These are phyloP conservation scores for Talaromyces sp. DNA, from an alignment of 2,329 filamentous ascomycete genomes.

Conservation along the genomic window DNA sequence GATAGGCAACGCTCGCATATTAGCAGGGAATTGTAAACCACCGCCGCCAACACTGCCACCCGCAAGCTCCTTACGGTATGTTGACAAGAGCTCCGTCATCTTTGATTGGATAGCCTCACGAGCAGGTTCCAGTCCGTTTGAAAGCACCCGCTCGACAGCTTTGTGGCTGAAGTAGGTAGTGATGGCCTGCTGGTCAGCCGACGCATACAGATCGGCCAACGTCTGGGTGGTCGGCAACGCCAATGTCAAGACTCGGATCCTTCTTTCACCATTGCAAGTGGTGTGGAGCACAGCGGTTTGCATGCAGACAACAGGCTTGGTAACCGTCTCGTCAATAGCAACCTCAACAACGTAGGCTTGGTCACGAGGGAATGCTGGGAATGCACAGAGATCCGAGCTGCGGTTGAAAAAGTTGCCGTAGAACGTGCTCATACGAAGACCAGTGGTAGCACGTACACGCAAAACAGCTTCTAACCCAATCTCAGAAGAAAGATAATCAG, in stretches of 20 bases:
- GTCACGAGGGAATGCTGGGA: slow-evolving; percentile 95
- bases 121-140: slow-evolving; percentile 83
- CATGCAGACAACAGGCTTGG: slow-evolving; percentile 86
- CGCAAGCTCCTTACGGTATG: slow-evolving; percentile 94
- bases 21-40: slow-evolving; percentile 89
- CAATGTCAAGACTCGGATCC: slow-evolving; percentile 91
- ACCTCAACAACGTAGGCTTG: slow-evolving; percentile 98
- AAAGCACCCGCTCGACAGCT: slow-evolving; percentile 84
- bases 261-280: slow-evolving; percentile 92
- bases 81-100: slow-evolving; percentile 85
- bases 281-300: slow-evolving; percentile 95
- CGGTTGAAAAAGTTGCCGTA: slow-evolving; percentile 99
- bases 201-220: slow-evolving; percentile 87
- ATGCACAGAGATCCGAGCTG: slow-evolving; percentile 94
- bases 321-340: slow-evolving; percentile 90
- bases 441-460: slow-evolving; percentile 89
- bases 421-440: slow-evolving; percentile 93
- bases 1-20: slow-evolving; percentile 81
- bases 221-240: slow-evolving; percentile 89
- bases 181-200: slow-evolving; percentile 89
- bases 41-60: slow-evolving; percentile 92
- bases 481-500: slow-evolving; percentile 92
- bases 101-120: slow-evolving; percentile 89
- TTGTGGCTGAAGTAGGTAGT: slow-evolving; percentile 96
- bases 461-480: slow-evolving; percentile 95